Evolutionary conservation across 768 basidiomycete species (phyloP).

Genomic region (Arthromyces matolae): DNA sequence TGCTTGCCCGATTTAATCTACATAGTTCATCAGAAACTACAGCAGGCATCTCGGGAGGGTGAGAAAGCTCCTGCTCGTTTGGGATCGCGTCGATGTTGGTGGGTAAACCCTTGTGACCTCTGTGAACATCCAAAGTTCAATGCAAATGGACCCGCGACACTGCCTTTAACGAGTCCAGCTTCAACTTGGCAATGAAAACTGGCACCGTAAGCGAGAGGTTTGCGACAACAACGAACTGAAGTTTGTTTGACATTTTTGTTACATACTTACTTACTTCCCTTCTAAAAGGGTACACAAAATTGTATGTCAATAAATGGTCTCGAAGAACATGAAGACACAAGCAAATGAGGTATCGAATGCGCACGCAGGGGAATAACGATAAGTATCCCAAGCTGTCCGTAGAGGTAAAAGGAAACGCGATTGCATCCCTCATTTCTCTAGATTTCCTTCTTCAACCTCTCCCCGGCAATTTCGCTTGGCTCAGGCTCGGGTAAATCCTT

Average conservation of each 20-base stretch:
- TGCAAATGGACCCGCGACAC: no score
- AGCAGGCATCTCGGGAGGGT: background rate
- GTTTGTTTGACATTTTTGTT: no score
- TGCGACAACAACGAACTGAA: no score
- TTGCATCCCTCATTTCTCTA: background rate
- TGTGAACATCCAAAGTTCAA: background rate
- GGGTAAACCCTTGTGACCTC: background rate
- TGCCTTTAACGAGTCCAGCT: no score
- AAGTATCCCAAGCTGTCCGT: background rate
- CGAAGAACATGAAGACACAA: background rate
- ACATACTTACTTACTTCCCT: no score
- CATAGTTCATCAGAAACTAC: background rate
- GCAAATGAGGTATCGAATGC: background rate
- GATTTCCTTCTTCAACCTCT: conserved; percentile 13
- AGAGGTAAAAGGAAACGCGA: background rate
- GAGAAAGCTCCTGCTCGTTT: background rate
- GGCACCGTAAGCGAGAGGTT: no score
- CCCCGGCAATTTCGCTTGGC: background rate
- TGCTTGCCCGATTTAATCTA: no score
- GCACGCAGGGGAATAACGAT: background rate
- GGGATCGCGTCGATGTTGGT: background rate
- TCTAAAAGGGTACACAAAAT: no score
- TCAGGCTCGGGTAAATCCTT: conserved; percentile 43
- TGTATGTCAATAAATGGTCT: no score
- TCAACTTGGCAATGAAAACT: no score